Evolutionary conservation across 1,284 basidiomycete genomes (phyloP).

Genomic region (Inonotus obliquus): DNA sequence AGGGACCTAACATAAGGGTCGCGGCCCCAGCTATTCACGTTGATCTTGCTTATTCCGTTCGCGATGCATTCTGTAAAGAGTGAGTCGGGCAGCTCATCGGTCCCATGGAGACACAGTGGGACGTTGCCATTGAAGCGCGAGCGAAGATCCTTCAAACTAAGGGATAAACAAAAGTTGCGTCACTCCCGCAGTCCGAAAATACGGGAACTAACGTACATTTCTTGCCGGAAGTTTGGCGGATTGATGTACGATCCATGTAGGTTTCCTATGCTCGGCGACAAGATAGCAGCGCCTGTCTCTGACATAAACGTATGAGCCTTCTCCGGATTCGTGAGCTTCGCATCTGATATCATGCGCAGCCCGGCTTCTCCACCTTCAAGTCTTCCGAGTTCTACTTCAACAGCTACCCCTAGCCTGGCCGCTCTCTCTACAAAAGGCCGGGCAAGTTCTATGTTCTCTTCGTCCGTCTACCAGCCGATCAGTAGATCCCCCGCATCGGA

Average conservation of each 20-base stretch:
- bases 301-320: constrained; percentile 42
- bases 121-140: constrained; percentile 33
- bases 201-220: constrained; percentile 32
- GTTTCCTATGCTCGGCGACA: constrained; percentile 47
- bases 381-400: constrained; percentile 48
- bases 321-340: constrained; percentile 41
- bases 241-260: constrained; percentile 43
- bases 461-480: constrained; percentile 34
- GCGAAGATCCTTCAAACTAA: constrained; percentile 35
- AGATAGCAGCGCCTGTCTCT: constrained; percentile 40
- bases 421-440: constrained; percentile 43
- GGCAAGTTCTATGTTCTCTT: constrained; percentile 44
- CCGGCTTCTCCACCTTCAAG: constrained; percentile 49
- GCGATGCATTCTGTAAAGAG: constrained; percentile 41
- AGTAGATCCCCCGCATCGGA: neutral
- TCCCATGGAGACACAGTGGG: constrained; percentile 43
- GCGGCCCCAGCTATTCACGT: constrained; percentile 45
- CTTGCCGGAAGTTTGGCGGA: constrained; percentile 42
- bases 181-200: neutral
- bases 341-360: constrained; percentile 41
- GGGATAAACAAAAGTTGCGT: neutral
- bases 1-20: constrained; percentile 40
- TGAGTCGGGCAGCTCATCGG: constrained; percentile 40
- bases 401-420: constrained; percentile 36
- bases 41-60: constrained; percentile 46